Conservation (phyloP, 257 asterid genomes). For the Orobanche coerulescens region DNA sequence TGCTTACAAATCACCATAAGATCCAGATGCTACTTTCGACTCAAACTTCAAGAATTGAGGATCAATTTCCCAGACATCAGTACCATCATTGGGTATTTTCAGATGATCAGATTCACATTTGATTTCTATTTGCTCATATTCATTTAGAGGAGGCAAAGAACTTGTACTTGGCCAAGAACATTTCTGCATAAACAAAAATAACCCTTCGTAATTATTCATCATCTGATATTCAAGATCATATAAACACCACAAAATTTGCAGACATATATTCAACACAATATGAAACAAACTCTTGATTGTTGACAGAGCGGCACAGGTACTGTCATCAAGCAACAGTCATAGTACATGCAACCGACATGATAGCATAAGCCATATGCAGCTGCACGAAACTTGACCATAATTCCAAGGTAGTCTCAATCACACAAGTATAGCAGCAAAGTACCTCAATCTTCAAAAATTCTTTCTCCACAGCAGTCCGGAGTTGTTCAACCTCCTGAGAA, state of each 20-base stretch:
- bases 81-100: conserved; percentile 54
- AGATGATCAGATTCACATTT: conserved; percentile 42
- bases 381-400: conserved; percentile 3
- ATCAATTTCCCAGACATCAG: conserved; percentile 73
- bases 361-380: conserved; percentile 7
- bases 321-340: neutral
- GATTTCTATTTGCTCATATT: conserved; percentile 28
- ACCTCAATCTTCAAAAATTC: conserved; percentile 75
- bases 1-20: conserved; percentile 66
- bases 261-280: neutral
- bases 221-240: conserved; percentile 1
- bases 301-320: too few relatives aligned
- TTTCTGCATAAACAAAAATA: conserved; percentile 35
- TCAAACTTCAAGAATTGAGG: conserved; percentile 46
- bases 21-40: conserved; percentile 59
- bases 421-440: conserved; percentile 20
- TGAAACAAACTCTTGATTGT: neutral
- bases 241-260: neutral
- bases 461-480: conserved; percentile 53
- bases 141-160: conserved; percentile 33
- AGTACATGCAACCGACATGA: neutral
- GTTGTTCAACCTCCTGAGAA: conserved; percentile 82
- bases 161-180: conserved; percentile 34
- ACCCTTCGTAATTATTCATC: conserved; percentile 10
- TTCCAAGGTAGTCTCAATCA: conserved; percentile 16